Evolutionary conservation across 129 eudicot species (phyloP).

Genomic region (Artemisia annua): DNA sequence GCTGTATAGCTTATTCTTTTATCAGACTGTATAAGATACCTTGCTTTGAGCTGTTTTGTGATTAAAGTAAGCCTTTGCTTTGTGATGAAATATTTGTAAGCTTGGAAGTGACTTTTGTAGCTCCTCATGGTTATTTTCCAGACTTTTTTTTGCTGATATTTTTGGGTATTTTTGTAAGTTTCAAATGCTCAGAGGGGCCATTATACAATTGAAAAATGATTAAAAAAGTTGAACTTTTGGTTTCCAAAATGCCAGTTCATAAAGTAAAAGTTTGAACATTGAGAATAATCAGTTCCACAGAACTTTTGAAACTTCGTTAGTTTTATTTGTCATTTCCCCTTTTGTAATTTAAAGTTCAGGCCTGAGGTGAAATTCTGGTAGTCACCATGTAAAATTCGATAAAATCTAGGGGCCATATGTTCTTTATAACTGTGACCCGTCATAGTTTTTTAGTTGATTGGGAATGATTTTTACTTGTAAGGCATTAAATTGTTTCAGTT

Average conservation of each 20-base stretch:
- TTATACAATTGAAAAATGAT: background rate
- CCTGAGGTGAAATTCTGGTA: background rate
- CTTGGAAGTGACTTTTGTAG: too few species aligned
- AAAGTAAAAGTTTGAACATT: background rate
- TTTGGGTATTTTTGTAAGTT: background rate
- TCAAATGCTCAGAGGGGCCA: background rate
- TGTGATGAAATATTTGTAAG: background rate
- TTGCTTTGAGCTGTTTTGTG: background rate
- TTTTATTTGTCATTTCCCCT: background rate
- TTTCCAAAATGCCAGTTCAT: background rate
- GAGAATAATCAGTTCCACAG: background rate
- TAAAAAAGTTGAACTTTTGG: background rate
- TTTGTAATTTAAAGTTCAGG: background rate
- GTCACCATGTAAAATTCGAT: background rate
- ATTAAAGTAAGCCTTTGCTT: background rate
- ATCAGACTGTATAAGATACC: background rate
- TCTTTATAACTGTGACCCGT: background rate
- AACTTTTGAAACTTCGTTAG: background rate
- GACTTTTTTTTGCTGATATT: too few species aligned
- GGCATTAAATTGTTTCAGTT: background rate
- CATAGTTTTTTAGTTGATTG: background rate
- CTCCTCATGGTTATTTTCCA: too few species aligned
- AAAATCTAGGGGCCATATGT: background rate
- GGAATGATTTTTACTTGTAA: background rate
- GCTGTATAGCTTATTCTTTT: background rate